A percentile compares a stretch with the other conserved stretches of the same genome.
phyloP scores from a whole-genome alignment of 2,329 filamentous ascomycete species.

The Didymella sp. region DNA sequence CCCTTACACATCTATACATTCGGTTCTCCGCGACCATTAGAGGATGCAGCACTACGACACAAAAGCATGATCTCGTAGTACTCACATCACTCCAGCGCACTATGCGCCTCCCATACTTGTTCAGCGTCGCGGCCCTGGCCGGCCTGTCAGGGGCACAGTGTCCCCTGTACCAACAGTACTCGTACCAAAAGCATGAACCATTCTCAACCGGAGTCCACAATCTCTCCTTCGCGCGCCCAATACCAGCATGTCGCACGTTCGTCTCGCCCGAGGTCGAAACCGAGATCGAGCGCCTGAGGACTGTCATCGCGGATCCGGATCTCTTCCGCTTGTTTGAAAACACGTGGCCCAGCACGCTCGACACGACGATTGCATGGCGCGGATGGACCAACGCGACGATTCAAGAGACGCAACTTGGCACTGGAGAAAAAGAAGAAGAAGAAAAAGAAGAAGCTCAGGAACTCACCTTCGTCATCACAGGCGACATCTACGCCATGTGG shows the following conservation, averaged over 20 bases:
- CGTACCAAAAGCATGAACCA: slow-evolving; percentile 50
- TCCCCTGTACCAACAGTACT: slow-evolving; percentile 54
- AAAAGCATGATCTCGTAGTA: slow-evolving; percentile 8
- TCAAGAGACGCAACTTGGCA: slow-evolving; percentile 6
- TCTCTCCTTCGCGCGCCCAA: slow-evolving; percentile 55
- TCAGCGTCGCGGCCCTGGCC: slow-evolving; percentile 19
- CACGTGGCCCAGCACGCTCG: slow-evolving; percentile 76
- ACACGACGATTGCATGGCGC: slow-evolving; percentile 74
- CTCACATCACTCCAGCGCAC: not conserved
- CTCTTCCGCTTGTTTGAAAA: slow-evolving; percentile 75
- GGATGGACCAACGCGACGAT: slow-evolving; percentile 61
- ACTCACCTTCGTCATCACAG: slow-evolving; percentile 65
- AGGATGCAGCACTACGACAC: not conserved
- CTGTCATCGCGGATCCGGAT: slow-evolving; percentile 60
- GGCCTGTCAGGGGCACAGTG: slow-evolving; percentile 45
- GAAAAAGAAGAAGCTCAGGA: slow-evolving; percentile 62
- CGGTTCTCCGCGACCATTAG: not conserved
- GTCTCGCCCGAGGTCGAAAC: slow-evolving; percentile 52
- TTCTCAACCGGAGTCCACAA: slow-evolving; percentile 52
- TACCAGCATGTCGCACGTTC: slow-evolving; percentile 56
- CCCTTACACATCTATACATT: not conserved
- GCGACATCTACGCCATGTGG: slow-evolving; percentile 65
- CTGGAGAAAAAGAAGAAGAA: slow-evolving; percentile 27
- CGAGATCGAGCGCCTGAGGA: slow-evolving; percentile 43
- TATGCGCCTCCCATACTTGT: slow-evolving; percentile 16